Conservation (phyloP, 371 early-diverging fungal species). For the Zopfochytrium polystomum region DNA sequence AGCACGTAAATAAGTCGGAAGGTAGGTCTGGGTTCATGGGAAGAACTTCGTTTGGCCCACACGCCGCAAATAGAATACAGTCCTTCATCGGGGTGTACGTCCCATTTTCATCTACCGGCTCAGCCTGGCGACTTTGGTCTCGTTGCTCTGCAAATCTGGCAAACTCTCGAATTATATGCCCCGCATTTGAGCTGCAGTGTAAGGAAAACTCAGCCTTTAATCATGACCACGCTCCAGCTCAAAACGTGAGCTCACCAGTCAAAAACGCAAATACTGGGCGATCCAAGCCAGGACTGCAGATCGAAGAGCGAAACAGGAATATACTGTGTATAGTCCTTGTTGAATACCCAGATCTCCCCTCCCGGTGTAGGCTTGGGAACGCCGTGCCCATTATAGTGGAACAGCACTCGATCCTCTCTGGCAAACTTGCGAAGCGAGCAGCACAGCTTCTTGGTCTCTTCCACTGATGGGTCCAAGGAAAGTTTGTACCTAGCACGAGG, state of each 20-base stretch:
- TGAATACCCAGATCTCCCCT: conserved; percentile 98
- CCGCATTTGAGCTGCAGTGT: conserved; percentile 68
- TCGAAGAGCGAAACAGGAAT: conserved; percentile 90
- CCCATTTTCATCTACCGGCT: conserved; percentile 15
- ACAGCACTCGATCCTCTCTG: conserved; percentile 90
- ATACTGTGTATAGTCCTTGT: conserved; percentile 95
- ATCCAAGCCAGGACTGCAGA: conserved; percentile 90
- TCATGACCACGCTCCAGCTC: too few relatives aligned
- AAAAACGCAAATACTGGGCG: conserved; percentile 93
- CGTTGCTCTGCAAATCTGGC: conserved; percentile 83
- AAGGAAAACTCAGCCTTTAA: neutral
- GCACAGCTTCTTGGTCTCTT: conserved; percentile 87
- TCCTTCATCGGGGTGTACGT: conserved; percentile 62
- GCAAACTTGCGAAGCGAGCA: conserved; percentile 76
- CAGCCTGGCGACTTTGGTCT: conserved; percentile 59
- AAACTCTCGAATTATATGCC: conserved; percentile 84
- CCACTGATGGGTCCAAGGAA: conserved; percentile 84
- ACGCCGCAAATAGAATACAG: conserved; percentile 93
- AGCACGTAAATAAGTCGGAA: conserved; percentile 93
- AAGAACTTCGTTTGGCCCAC: conserved; percentile 77
- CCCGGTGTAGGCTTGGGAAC: conserved; percentile 92
- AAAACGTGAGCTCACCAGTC: conserved; percentile 81
- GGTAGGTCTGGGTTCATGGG: conserved; percentile 94
- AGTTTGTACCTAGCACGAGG: conserved; percentile 81
- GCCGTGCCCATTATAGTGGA: conserved; percentile 98